Conservation (phyloP, 306 rosid species). For the Senna tora region DNA sequence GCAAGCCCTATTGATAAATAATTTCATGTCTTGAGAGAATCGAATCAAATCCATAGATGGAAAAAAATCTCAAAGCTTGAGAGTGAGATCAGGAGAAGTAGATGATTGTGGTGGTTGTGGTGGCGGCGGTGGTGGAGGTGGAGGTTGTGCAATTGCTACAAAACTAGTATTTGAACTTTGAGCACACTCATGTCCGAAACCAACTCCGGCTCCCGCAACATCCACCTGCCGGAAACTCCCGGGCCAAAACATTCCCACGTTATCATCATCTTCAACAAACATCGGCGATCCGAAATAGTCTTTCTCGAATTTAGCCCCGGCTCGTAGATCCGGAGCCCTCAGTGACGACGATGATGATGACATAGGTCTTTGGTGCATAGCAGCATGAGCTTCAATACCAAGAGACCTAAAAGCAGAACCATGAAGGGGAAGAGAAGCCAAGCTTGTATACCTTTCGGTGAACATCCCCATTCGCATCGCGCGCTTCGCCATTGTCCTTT, state of each 20-base stretch:
- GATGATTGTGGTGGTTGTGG: constrained; percentile 34
- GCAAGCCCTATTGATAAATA: constrained; percentile 37
- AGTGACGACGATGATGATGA: constrained; percentile 40
- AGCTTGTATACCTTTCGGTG: constrained; percentile 63
- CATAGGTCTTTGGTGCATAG: constrained; percentile 58
- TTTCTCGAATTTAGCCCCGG: constrained; percentile 60
- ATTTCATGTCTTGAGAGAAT: constrained; percentile 30
- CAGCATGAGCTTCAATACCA: constrained; percentile 75
- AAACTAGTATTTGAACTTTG: constrained; percentile 43
- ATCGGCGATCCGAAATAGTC: constrained; percentile 54
- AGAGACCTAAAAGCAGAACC: constrained; percentile 80
- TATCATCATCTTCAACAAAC: constrained; percentile 66
- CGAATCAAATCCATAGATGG: constrained; percentile 14
- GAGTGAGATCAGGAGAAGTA: constrained; percentile 77
- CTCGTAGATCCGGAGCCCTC: constrained; percentile 54
- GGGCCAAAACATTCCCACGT: constrained; percentile 66
- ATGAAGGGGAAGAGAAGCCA: constrained; percentile 84
- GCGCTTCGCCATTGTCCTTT: constrained; percentile 87
- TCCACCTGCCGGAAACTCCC: constrained; percentile 79
- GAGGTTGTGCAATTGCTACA: constrained; percentile 40
- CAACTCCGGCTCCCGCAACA: constrained; percentile 40
- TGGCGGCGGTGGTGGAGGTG: constrained; percentile 3
- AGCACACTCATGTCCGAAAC: constrained; percentile 31
- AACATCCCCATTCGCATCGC: constrained; percentile 81
- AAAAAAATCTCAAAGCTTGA: constrained; percentile 61